Evolutionary conservation across 441 rosid genomes (phyloP), one percentile per base, ranked within the genome.

Genomic region (Populus hybrid): DNA sequence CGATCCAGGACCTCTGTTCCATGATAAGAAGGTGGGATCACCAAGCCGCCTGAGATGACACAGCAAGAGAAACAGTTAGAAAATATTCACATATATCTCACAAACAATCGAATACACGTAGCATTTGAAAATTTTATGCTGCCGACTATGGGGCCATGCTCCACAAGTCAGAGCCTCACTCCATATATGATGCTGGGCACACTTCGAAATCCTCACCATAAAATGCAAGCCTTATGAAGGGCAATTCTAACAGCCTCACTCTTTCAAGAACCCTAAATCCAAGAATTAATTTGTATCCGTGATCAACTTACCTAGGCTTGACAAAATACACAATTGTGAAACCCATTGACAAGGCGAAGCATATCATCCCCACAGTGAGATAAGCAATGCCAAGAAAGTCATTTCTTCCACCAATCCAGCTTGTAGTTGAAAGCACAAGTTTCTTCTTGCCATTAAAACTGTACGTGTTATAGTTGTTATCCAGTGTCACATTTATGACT

Each of bases 401-500:
- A 32, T 92, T 94, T 87, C 88, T 91, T 75, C 97, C 98, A 78
- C 98, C 92, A 71, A 93, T 91, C 95, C 95, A 93, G 88, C 91
- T 83, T 59, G 98, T 84, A 11, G 98, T 95, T 19, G 98, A 93
- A 71, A 92, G 93, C 69, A 90, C 99, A 42, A 93, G 91, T 75
- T 86, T 91, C 89, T 93, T 88, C 86, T 91, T 92, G 78, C 96
- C 98, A 68, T 80, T 79, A 69, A 92, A 95, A 80, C 94, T 87
- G 85, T 93, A 95, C 0, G 98, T 93, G 81, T 95, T 95, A 85
- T 95, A 93, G 80, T 79, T 70, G 87, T 95, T 95, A 53, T 4
- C 61, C 88, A 95, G 59, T 1, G 69, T 79, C 68, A 95, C 94
- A 0, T 66, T 3, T 79, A 95, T 86, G 40, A 28, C 73, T 76